Conservation (phyloP, 257 asterid genomes). For the Avicennia marina region DNA sequence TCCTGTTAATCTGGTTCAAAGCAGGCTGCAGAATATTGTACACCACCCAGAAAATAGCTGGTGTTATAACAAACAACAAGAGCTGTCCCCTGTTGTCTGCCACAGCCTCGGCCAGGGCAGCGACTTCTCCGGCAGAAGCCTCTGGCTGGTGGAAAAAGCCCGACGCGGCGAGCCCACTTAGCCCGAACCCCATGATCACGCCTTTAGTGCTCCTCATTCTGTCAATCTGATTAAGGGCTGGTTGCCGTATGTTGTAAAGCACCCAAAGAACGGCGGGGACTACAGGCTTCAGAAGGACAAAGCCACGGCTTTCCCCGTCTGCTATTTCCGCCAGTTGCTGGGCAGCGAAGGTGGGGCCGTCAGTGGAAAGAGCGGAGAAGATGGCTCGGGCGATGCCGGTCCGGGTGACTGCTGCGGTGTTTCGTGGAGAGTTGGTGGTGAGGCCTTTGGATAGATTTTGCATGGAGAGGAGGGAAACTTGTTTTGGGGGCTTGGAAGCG, state of each 20-base stretch:
- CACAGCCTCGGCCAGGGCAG: conserved; percentile 49
- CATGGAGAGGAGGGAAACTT: conserved; percentile 39
- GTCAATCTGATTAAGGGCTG: conserved; percentile 83
- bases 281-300: conserved; percentile 64
- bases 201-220: conserved; percentile 66
- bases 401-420: conserved; percentile 39
- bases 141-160: conserved; percentile 45
- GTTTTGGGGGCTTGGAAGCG: conserved; percentile 29
- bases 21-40: conserved; percentile 91
- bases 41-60: conserved; percentile 80
- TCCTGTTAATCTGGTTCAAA: conserved; percentile 70
- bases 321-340: conserved; percentile 89
- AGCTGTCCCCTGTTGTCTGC: conserved; percentile 80
- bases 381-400: conserved; percentile 89
- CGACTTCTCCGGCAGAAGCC: conserved; percentile 55
- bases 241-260: conserved; percentile 79
- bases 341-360: conserved; percentile 75
- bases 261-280: conserved; percentile 90
- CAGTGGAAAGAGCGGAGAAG: conserved; percentile 65
- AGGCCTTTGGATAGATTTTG: conserved; percentile 49
- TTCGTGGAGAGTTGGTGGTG: conserved; percentile 15
- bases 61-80: conserved; percentile 71
- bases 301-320: conserved; percentile 83
- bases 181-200: conserved; percentile 60
- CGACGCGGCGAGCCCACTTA: conserved; percentile 56